Evolutionary conservation across 768 basidiomycete species (phyloP).

Genomic region (Rubroboletus pulcherrimus): DNA sequence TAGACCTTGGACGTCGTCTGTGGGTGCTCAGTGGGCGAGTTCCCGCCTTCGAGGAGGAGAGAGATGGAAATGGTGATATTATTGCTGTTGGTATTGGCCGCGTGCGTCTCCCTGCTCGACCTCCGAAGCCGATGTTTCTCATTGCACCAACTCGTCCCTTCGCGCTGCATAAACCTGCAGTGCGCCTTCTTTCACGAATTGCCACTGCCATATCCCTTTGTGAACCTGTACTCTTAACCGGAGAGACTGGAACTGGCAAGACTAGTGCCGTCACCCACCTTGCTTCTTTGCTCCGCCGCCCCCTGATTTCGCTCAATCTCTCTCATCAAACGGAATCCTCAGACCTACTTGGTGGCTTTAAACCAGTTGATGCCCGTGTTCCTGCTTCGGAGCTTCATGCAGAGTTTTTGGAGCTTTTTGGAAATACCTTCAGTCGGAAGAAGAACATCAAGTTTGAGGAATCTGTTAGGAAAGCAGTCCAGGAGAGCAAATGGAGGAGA

Average conservation of each 20-base stretch:
- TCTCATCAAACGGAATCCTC: slow-evolving; percentile 96
- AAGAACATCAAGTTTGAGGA: slow-evolving; percentile 86
- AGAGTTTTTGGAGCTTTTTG: slow-evolving; percentile 77
- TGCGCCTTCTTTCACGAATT: slow-evolving; percentile 75
- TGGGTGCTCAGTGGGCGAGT: slow-evolving; percentile 67
- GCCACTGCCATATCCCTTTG: slow-evolving; percentile 62
- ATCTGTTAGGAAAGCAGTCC: slow-evolving; percentile 75
- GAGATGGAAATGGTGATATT: slow-evolving; percentile 59
- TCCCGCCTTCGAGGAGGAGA: slow-evolving; percentile 67
- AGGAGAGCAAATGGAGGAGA: slow-evolving; percentile 82
- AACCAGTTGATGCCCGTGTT: slow-evolving; percentile 86
- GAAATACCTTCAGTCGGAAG: slow-evolving; percentile 80
- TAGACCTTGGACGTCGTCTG: slow-evolving; percentile 63
- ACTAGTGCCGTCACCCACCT: slow-evolving; percentile 89
- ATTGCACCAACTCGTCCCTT: slow-evolving; percentile 56
- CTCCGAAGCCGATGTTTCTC: slow-evolving; percentile 33
- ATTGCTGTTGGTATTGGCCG: slow-evolving; percentile 60
- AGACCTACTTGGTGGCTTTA: slow-evolving; percentile 92
- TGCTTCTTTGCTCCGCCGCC: slow-evolving; percentile 68
- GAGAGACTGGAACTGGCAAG: slow-evolving; percentile 99
- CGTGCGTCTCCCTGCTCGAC: slow-evolving; percentile 50
- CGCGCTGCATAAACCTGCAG: slow-evolving; percentile 83
- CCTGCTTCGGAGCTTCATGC: slow-evolving; percentile 69
- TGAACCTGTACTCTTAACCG: slow-evolving; percentile 89
- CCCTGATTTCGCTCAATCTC: slow-evolving; percentile 85